Conservation (phyloP, 495 filamentous ascomycete genomes). For the Cryomyces antarcticus region DNA sequence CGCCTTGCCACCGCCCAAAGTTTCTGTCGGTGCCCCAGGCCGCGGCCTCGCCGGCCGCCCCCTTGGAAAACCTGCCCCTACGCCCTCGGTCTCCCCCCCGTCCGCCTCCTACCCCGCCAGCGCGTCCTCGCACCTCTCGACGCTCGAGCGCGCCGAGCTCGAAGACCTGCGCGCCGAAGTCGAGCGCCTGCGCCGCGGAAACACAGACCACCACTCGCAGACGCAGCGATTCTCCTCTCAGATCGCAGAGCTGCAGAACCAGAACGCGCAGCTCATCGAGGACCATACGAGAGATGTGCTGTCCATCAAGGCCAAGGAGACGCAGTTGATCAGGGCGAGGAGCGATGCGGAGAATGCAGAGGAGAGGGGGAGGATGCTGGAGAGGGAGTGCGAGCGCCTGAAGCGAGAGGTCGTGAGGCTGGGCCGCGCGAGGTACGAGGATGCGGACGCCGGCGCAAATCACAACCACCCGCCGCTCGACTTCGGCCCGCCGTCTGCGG, state of each 20-base stretch:
- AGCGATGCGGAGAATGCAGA: constrained; percentile 80
- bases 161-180: constrained; percentile 72
- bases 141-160: constrained; percentile 68
- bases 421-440: constrained; percentile 15
- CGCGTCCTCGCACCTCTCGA: constrained; percentile 32
- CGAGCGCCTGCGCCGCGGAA: constrained; percentile 47
- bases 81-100: constrained; percentile 19
- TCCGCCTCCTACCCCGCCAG: constrained; percentile 25
- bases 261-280: constrained; percentile 92
- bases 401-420: constrained; percentile 51
- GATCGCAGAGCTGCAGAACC: constrained; percentile 74
- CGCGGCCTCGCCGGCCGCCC: constrained; percentile 73
- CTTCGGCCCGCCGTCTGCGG: constrained; percentile 12
- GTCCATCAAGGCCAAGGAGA: constrained; percentile 94
- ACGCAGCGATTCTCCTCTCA: constrained; percentile 53
- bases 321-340: constrained; percentile 78
- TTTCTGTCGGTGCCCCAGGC: constrained; percentile 37
- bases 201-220: constrained; percentile 59
- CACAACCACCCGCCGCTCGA: constrained; percentile 16
- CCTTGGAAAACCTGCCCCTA: constrained; percentile 51
- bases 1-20: constrained; percentile 37
- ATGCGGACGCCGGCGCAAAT: no score
- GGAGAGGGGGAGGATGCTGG: constrained; percentile 57
- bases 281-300: constrained; percentile 91
- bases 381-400: constrained; percentile 76